A percentile compares a stretch with the other conserved stretches of the same genome.
phyloP scores from a whole-genome alignment of 2,329 filamentous ascomycete species.

The Exophiala aquamarina region DNA sequence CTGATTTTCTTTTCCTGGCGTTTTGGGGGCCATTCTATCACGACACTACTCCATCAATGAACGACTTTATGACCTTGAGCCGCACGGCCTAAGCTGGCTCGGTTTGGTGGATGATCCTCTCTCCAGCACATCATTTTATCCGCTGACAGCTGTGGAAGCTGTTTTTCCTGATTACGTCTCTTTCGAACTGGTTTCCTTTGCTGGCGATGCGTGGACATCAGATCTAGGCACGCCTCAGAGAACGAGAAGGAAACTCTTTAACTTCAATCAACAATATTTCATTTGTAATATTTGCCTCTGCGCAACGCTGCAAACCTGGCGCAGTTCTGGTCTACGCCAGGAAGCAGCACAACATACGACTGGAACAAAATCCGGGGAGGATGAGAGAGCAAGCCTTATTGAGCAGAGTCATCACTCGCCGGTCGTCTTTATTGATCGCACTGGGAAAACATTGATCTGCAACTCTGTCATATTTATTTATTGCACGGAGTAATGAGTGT shows the following conservation, averaged over 20 bases:
- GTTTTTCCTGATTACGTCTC: constrained; percentile 11
- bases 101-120: constrained; percentile 18
- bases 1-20: constrained; percentile 10
- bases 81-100: constrained; percentile 23
- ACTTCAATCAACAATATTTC: constrained; percentile 9
- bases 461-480: constrained; percentile 32
- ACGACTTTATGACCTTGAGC: constrained; percentile 25
- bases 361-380: constrained; percentile 6
- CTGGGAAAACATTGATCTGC: constrained; percentile 24
- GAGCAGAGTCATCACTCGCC: constrained; percentile 19
- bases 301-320: constrained; percentile 4
- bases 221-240: background rate
- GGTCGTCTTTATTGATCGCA: constrained; percentile 32
- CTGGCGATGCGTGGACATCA: too few relatives aligned
- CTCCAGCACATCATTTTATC: constrained; percentile 9
- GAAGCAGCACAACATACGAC: constrained; percentile 6
- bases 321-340: constrained; percentile 4
- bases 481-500: constrained; percentile 26
- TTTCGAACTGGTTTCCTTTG: background rate
- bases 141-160: constrained; percentile 11
- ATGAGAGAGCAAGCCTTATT: constrained; percentile 7
- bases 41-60: constrained; percentile 22
- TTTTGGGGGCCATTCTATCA: constrained; percentile 18
- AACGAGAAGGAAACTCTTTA: background rate
- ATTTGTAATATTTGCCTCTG: constrained; percentile 19